phyloP scores from a whole-genome alignment of 371 early-diverging fungal species.

The Gilbertella persicaria region DNA sequence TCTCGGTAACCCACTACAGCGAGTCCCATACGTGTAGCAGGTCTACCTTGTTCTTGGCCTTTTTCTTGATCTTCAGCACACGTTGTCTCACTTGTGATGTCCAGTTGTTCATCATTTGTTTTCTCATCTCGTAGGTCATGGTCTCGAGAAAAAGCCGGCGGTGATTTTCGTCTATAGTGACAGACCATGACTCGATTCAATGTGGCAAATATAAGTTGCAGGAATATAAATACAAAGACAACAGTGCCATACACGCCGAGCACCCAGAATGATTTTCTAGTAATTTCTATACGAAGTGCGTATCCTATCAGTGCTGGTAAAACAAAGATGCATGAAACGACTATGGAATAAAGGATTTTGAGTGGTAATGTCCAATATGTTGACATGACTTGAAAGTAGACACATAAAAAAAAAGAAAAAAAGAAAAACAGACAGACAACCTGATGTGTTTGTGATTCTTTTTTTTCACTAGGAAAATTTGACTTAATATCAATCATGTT shows the following conservation, averaged over 20 bases:
- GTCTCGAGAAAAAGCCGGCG: slow-evolving; percentile 9
- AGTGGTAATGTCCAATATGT: slow-evolving; percentile 39
- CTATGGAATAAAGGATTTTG: slow-evolving; percentile 43
- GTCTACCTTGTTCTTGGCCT: slow-evolving; percentile 19
- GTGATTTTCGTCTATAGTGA: slow-evolving; percentile 16
- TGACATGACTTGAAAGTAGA: too few species aligned
- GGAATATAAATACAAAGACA: slow-evolving; percentile 39
- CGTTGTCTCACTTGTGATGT: too few species aligned
- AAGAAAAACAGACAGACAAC: too few species aligned
- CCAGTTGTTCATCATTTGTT: slow-evolving; percentile 1
- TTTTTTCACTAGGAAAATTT: too few species aligned
- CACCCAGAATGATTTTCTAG: slow-evolving; percentile 32
- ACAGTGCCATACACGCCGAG: slow-evolving; percentile 48
- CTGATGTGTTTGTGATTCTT: too few species aligned
- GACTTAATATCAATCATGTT: too few species aligned
- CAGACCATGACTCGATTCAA: slow-evolving; percentile 34
- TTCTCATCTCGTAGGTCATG: not conserved
- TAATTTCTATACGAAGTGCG: slow-evolving; percentile 33
- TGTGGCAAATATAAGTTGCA: slow-evolving; percentile 47
- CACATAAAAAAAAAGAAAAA: too few species aligned
- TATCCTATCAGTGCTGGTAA: slow-evolving; percentile 51
- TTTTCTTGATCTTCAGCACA: too few species aligned
- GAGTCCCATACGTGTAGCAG: slow-evolving; percentile 39
- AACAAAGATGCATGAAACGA: slow-evolving; percentile 43
- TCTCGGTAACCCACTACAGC: slow-evolving; percentile 68